Evolutionary conservation across 2,329 filamentous ascomycete species (phyloP), one percentile per base, ranked within the genome.

Genomic region (Daldinia sp.): DNA sequence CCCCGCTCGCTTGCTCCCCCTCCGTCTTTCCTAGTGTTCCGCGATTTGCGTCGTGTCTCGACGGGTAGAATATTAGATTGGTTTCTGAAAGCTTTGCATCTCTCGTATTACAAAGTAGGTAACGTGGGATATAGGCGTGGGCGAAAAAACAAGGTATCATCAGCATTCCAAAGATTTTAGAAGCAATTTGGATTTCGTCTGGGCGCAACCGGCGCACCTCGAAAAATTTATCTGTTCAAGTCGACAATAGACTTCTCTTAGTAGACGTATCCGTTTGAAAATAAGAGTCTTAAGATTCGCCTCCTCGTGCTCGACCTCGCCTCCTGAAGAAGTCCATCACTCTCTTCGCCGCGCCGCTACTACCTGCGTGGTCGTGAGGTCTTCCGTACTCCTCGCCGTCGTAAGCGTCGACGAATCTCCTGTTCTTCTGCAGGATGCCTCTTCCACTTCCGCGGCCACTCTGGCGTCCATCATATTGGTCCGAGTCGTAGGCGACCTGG

Each of bases 301-400:
- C 86, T 63, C 86, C 88, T 76, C 92, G 86, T 74, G 90, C 93
- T 82, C 91, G 93, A 63, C 92, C 93, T 78, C 94, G 88, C 79
- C 94, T 88, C 74, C 96, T 88, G 85, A 99, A 99, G 81, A 98
- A 97, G 82, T 99, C 95, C 94, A 99, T 98, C 42, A 99, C 96
- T 78, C 93, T 90, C 79, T 94, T 91, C 13, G 94, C 94, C 2
- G 94, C 92, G 63, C 93, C 93, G 71, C 90, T 95, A 79, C 92
- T 97, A 50, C 95, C 95, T 35, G 90, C 90, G 76, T 94, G 90
- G 59, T 90, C 88, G 60, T 85, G 85, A 39, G 79, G 79, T 71
- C 83, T 85, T 51, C 82, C 84, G 69, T 86, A 87, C 56, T 88
- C 87, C 73, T 93, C 91, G 69, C 90, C 88, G 68, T 97, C 93